Conservation (phyloP, 2,329 filamentous ascomycete genomes). For the Verticillium albo-atrum region DNA sequence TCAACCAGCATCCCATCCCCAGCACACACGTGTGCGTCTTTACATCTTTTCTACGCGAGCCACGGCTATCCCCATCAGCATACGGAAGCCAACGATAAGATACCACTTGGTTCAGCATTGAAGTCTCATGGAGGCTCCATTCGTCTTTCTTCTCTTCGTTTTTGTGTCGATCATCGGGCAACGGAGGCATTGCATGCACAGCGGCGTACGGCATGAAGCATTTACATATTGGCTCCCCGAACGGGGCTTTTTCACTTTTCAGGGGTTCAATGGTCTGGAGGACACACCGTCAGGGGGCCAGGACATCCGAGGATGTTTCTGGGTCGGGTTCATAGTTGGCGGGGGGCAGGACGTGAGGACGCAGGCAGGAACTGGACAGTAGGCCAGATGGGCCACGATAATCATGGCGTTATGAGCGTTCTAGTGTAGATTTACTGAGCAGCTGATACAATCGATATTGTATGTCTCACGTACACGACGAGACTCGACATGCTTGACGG, state of each 20-base stretch:
- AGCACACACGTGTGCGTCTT: neutral
- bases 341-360: neutral
- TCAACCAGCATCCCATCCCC: neutral
- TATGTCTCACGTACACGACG: slow-evolving; percentile 8
- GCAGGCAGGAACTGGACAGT: neutral
- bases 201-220: slow-evolving; percentile 14
- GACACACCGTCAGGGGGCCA: no score
- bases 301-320: neutral
- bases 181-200: slow-evolving; percentile 14
- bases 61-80: neutral
- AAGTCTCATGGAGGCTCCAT: neutral
- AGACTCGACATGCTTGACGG: slow-evolving; percentile 3
- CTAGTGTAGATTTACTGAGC: slow-evolving; percentile 16
- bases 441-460: slow-evolving; percentile 13
- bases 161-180: slow-evolving; percentile 5
- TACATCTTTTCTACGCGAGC: neutral
- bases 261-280: slow-evolving; percentile 1
- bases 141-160: neutral
- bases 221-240: slow-evolving; percentile 11
- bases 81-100: neutral
- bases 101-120: slow-evolving; percentile 1
- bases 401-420: neutral
- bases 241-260: slow-evolving; percentile 2
- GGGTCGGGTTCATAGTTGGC: no score
- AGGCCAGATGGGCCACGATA: neutral